Base-by-base conservation (phyloP, 345 rosid species). In the Citrus maxima region DNA sequence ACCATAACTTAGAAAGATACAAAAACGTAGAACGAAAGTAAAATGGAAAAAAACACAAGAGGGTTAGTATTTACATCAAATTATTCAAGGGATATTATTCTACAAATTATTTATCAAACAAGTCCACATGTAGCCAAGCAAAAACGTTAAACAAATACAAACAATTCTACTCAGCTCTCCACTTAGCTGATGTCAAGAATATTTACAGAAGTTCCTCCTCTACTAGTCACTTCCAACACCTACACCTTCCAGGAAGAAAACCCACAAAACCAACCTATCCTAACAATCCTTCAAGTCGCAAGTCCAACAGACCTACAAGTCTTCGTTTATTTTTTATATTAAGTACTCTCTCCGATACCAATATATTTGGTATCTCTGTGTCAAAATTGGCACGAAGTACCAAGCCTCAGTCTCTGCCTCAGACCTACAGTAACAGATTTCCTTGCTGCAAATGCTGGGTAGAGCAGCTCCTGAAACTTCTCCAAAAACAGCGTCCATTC, bases 331-430 rank as follows among this genome's bases (percentile, higher is more conserved):
- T 80, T 65, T 42, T 76, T 77, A 18, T 78, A 65, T 34, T 34
- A 42, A 18, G 71, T 42, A 27, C 21, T 49, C 80, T 77, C 68
- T 69, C 28, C 21, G 55, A 79, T 70, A 82, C 51, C 38, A 51
- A 59, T 35, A 27, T 34, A 10, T 28, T 54, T 70, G 68, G 54
- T 40, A 66, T 42, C 67, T 51, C 63, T 34, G 72, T 74, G 70
- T 94, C 98, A 94, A 97, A 97, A 94, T 94, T 93, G 97, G 91
- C 99, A 97, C 6, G 98, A 97, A 64, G 98, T 94, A 51, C 99
- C 98, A 7, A 97, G 97, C 93, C 98, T 93, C 92, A 77, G 97
- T 60, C 86, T 89, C 95, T 91, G 98, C 84, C 87, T 93, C 90
- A 88, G 94, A 56, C 95, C 93, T 73, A 83, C 14, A 24, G 91